Conservation (phyloP, 1,284 basidiomycete species). For the Takashimella koratensis region DNA sequence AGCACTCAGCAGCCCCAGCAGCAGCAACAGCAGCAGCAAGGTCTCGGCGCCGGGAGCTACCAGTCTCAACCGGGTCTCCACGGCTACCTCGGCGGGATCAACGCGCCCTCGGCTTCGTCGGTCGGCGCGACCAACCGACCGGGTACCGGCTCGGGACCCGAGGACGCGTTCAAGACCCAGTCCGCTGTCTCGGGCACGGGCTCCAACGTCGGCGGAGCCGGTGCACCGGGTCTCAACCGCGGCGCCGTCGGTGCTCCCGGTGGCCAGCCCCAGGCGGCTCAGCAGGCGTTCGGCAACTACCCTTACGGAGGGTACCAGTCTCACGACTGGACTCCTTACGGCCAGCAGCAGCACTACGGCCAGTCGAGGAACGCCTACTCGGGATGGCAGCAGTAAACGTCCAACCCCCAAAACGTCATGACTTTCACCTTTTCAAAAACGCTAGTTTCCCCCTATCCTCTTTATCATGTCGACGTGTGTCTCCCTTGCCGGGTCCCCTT, state of each 20-base stretch:
- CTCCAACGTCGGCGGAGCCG: slow-evolving; percentile 1
- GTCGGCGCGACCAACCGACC: slow-evolving; percentile 22
- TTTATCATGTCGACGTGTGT: too few relatives aligned
- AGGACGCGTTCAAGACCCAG: slow-evolving; percentile 43
- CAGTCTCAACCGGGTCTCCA: slow-evolving; percentile 30
- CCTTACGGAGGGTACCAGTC: slow-evolving; percentile 31
- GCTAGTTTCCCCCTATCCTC: too few relatives aligned
- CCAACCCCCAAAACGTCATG: too few relatives aligned
- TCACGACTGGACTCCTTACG: slow-evolving; percentile 36
- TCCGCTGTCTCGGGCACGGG: slow-evolving; percentile 10
- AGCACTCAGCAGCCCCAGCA: slow-evolving; percentile 14
- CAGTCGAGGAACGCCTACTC: slow-evolving; percentile 29
- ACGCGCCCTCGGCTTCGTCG: slow-evolving; percentile 15
- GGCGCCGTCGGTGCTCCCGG: slow-evolving; percentile 7
- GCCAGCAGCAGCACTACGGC: slow-evolving; percentile 15
- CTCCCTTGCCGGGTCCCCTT: too few relatives aligned
- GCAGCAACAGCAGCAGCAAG: slow-evolving; percentile 18
- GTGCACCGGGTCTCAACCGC: slow-evolving; percentile 2
- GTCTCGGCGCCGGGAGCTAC: slow-evolving; percentile 6
- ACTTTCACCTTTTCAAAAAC: too few relatives aligned
- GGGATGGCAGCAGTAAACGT: slow-evolving; percentile 31
- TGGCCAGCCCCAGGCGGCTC: slow-evolving; percentile 20
- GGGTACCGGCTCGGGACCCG: slow-evolving; percentile 32
- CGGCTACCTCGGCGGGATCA: slow-evolving; percentile 28
- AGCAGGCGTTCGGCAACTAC: slow-evolving; percentile 27